Conservation (phyloP, 2,329 filamentous ascomycete genomes). For the Volutella citrinella region DNA sequence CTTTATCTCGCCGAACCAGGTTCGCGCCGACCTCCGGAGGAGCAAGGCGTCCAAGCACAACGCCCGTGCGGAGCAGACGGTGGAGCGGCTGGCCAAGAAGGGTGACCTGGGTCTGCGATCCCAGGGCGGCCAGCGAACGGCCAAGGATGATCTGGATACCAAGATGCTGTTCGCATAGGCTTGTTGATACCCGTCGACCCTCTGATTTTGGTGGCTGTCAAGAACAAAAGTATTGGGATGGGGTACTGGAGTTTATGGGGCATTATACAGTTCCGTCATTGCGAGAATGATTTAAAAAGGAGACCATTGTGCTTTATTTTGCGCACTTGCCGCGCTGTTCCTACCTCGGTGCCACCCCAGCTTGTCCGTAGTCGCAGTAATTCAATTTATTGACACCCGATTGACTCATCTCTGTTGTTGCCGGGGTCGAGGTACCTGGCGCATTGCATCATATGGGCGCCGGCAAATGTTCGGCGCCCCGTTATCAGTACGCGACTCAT, state of each 20-base stretch:
- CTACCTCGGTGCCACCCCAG: not conserved
- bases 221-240: slow-evolving; percentile 19
- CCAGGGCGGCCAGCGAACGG: slow-evolving; percentile 59
- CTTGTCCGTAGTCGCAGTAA: too few relatives aligned
- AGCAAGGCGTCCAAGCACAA: slow-evolving; percentile 77
- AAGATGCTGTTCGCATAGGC: slow-evolving; percentile 69
- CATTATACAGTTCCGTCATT: slow-evolving; percentile 21
- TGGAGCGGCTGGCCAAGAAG: slow-evolving; percentile 72
- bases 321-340: slow-evolving; percentile 7
- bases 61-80: slow-evolving; percentile 67
- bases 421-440: slow-evolving; percentile 2
- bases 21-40: slow-evolving; percentile 75
- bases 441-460: slow-evolving; percentile 22
- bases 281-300: slow-evolving; percentile 20
- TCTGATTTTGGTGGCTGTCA: slow-evolving; percentile 25
- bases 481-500: slow-evolving; percentile 16
- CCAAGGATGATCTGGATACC: slow-evolving; percentile 71
- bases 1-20: slow-evolving; percentile 94
- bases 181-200: slow-evolving; percentile 23
- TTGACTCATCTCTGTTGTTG: slow-evolving; percentile 1
- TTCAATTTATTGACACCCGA: not conserved
- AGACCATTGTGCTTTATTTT: slow-evolving; percentile 10
- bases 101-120: slow-evolving; percentile 72
- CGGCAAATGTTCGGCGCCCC: slow-evolving; percentile 24
- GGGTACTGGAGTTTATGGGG: slow-evolving; percentile 25